phyloP scores from a whole-genome alignment of 768 basidiomycete genomes.

The Sistotremastrum suecicum region DNA sequence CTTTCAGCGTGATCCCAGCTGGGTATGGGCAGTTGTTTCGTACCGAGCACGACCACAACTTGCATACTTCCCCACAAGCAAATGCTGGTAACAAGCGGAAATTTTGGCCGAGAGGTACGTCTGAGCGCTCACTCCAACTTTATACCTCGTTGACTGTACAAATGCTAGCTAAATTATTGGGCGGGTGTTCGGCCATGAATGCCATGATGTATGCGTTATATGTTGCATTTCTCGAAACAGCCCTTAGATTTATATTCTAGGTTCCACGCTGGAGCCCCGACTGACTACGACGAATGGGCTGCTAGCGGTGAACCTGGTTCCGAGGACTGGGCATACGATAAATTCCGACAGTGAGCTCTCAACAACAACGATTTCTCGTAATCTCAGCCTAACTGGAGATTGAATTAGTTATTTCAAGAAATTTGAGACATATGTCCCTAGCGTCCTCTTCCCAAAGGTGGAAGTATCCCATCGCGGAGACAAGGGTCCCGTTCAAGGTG shows the following conservation, averaged over 20 bases:
- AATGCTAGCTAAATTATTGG: background rate
- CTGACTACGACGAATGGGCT: conserved; percentile 59
- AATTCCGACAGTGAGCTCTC: conserved; percentile 31
- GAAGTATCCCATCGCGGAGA: conserved; percentile 31
- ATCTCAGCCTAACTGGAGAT: background rate
- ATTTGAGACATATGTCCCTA: conserved; percentile 45
- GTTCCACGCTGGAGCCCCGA: conserved; percentile 46
- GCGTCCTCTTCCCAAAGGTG: conserved; percentile 35
- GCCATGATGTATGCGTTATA: conserved; percentile 28
- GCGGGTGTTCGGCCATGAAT: conserved; percentile 47
- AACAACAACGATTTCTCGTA: background rate
- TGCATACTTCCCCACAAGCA: conserved; percentile 44
- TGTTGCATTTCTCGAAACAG: background rate
- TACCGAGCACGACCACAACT: conserved; percentile 34
- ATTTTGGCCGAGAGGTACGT: conserved; percentile 54
- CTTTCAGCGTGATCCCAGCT: conserved; percentile 27
- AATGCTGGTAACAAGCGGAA: conserved; percentile 31
- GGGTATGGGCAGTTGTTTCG: conserved; percentile 22
- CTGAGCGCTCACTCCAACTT: background rate
- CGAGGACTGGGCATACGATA: conserved; percentile 43
- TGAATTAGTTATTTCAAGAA: conserved; percentile 48
- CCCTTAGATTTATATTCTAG: conserved; percentile 8
- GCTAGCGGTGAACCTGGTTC: conserved; percentile 31
- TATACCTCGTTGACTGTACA: background rate
- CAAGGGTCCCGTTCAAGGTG: conserved; percentile 36